Evolutionary conservation across 1,139 yeast genomes (phyloP), one percentile per base, ranked within the genome.

Genomic region (Blastobotrys raffinosifermentans): DNA sequence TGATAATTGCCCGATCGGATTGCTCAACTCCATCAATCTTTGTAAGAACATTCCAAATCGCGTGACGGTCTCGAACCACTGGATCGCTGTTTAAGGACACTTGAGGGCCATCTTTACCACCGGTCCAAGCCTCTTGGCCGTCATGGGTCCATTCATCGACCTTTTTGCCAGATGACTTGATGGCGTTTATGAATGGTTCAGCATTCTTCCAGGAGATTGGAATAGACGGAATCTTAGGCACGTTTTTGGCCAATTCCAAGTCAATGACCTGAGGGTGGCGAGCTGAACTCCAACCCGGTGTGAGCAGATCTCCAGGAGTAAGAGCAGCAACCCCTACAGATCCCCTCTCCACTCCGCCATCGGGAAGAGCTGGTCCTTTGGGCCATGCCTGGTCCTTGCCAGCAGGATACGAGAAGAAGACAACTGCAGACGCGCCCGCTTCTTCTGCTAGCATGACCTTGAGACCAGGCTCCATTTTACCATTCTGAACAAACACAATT

Each of bases 1-100:
- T 73, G 5, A 89, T 69, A 5, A 91, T 63, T 0, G 86, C 86
- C 47, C 78, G 73, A 21, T 77, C 85, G 14, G 69, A 64, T 58
- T 86, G 95, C 55, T 91, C 97, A 32, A 78, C 64, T 2, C 97
- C 97, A 23, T 72, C 72, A 16, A 91, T 74, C 35, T 80, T 73
- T 1, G 93, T 95, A 21, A 85, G 58, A 1, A 89, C 77, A 52
- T 87, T 83, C 85, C 93, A 80, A 3, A 83, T 66, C 17, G 75
- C 75, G 46, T 87, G 94, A 3, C 73, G 65, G n/a, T 73, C 70
- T 44, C 78, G 69, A 35, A 70, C 69, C 0, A 67, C 67, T 4
- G 80, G 73, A 1, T 66, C 54, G 25, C 79, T 64, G 38, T 64
- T 54, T 52, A 71, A 49, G 46, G 68, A 54, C 44, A 67, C 58